A percentile compares a stretch with the other conserved stretches of the same genome.
Conservation (phyloP, 305 asterid genomes). For the Fraxinus sp. region DNA sequence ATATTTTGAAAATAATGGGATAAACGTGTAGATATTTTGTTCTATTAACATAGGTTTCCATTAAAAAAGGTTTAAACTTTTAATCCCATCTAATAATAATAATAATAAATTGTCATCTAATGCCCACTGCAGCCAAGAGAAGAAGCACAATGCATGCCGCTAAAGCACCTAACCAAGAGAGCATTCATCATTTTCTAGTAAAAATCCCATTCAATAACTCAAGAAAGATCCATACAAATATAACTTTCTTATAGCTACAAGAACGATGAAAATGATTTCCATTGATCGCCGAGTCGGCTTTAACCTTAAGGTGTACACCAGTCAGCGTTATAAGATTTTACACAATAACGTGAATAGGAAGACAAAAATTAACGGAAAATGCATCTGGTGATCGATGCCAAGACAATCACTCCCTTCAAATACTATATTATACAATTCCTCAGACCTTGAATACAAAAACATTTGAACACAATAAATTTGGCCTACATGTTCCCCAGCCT, state of each 20-base stretch:
- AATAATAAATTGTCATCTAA: background rate
- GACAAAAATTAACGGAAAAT: background rate
- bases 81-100: background rate
- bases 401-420: constrained; percentile 1
- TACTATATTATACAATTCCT: constrained; percentile 2
- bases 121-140: background rate
- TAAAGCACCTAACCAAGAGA: background rate
- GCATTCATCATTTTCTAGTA: background rate
- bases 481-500: background rate
- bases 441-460: background rate
- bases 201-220: background rate
- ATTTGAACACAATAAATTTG: background rate
- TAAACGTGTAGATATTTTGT: background rate
- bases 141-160: background rate
- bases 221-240: background rate
- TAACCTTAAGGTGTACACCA: background rate
- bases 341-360: background rate
- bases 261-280: background rate
- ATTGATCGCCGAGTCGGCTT: background rate
- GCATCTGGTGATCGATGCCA: background rate
- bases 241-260: background rate
- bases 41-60: background rate
- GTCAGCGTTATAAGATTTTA: background rate
- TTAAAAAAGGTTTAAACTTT: background rate
- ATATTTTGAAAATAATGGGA: too few relatives aligned